Evolutionary conservation across 495 filamentous ascomycete genomes (phyloP).

Genomic region (Entonaema liquescens): DNA sequence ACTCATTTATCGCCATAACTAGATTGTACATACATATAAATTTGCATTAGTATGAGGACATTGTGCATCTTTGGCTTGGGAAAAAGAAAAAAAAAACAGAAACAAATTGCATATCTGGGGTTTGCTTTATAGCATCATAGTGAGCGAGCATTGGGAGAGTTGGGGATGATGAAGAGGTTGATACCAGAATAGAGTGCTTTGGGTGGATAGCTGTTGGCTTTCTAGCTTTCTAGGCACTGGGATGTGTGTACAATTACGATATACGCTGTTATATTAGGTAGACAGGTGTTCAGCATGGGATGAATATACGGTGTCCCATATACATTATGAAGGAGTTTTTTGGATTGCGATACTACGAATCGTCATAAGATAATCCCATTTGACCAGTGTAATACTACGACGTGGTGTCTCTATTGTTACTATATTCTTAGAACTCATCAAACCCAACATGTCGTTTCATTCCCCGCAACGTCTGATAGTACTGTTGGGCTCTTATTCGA

Average conservation of each 20-base stretch:
- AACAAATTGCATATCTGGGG: not conserved
- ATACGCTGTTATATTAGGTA: not conserved
- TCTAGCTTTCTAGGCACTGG: not conserved
- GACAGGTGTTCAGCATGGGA: not conserved
- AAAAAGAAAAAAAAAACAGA: slow-evolving; percentile 8
- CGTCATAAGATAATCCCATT: too few species aligned
- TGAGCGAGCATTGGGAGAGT: not conserved
- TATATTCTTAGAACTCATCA: too few species aligned
- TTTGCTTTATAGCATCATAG: slow-evolving; percentile 5
- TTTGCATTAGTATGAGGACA: slow-evolving; percentile 11
- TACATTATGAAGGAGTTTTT: not conserved
- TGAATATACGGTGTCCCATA: slow-evolving; percentile 4
- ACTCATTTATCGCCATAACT: not conserved
- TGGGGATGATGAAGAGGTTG: not conserved
- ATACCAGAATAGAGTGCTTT: not conserved
- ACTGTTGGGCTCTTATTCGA: too few species aligned
- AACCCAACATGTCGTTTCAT: too few species aligned
- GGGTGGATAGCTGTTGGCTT: not conserved
- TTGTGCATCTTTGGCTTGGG: slow-evolving; percentile 12
- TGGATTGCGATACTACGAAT: too few species aligned
- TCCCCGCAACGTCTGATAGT: too few species aligned
- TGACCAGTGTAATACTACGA: too few species aligned
- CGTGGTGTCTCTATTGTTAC: too few species aligned
- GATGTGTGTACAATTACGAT: slow-evolving; percentile 16
- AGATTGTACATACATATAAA: slow-evolving; percentile 18